Percentiles rank a stretch among this genome's conserved stretches.
These are phyloP conservation scores for Byssoonygena ceratinophila DNA, from an alignment of 2,329 filamentous ascomycete genomes.

Conservation along the genomic window DNA sequence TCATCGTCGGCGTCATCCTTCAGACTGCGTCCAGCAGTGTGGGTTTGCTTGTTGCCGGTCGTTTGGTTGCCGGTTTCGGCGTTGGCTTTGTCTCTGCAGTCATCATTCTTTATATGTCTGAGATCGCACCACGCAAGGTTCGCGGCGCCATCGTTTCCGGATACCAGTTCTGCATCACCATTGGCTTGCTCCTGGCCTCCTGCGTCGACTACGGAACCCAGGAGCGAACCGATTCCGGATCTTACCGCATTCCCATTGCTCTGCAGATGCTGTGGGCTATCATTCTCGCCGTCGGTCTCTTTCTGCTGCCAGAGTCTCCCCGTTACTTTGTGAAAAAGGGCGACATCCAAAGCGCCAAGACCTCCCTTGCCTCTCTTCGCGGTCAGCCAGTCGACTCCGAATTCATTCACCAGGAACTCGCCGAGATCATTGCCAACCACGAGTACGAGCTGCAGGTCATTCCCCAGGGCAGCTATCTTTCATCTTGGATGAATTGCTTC, in stretches of 20 bases:
- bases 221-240: slow-evolving; percentile 49
- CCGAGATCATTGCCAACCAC: slow-evolving; percentile 81
- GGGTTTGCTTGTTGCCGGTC: slow-evolving; percentile 58
- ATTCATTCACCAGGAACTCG: slow-evolving; percentile 66
- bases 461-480: slow-evolving; percentile 54
- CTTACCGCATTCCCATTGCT: slow-evolving; percentile 70
- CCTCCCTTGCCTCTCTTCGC: slow-evolving; percentile 56
- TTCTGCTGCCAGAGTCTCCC: slow-evolving; percentile 73
- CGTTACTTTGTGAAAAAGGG: slow-evolving; percentile 77
- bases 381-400: slow-evolving; percentile 62
- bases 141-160: slow-evolving; percentile 69
- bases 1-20: slow-evolving; percentile 56
- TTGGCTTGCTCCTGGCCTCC: slow-evolving; percentile 65
- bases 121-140: slow-evolving; percentile 63
- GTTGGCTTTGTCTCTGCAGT: slow-evolving; percentile 72
- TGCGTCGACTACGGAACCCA: slow-evolving; percentile 64
- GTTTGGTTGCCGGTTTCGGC: slow-evolving; percentile 64
- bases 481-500: slow-evolving; percentile 59
- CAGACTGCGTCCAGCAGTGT: slow-evolving; percentile 51
- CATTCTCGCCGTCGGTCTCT: slow-evolving; percentile 60
- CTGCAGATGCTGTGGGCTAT: slow-evolving; percentile 73
- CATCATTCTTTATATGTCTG: slow-evolving; percentile 79
- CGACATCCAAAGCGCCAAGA: slow-evolving; percentile 53
- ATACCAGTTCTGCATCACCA: slow-evolving; percentile 74
- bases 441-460: slow-evolving; percentile 67